Evolutionary conservation across 441 rosid species (phyloP).

Genomic region (Flueggea neowawraea): DNA sequence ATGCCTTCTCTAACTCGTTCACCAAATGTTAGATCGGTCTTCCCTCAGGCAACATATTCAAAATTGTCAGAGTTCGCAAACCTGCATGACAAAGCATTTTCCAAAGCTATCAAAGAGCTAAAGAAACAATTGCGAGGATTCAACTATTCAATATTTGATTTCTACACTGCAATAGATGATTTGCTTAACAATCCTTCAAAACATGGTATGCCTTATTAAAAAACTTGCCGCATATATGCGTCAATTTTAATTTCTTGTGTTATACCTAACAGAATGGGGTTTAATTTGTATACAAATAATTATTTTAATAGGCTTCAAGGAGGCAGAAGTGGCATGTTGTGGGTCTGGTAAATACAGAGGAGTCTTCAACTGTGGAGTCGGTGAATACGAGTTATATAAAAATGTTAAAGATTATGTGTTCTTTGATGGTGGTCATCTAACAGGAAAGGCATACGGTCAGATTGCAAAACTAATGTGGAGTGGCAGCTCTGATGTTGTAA

Average conservation of each 20-base stretch:
- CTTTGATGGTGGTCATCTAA: conserved; percentile 12
- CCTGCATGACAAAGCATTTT: conserved; percentile 16
- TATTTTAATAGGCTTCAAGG: too few species aligned
- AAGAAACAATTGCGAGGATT: conserved; percentile 14
- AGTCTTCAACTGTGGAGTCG: conserved; percentile 15
- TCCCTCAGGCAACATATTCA: background rate
- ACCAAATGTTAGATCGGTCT: conserved; percentile 4
- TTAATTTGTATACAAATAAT: too few species aligned
- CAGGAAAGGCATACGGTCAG: conserved; percentile 4
- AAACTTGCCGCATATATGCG: too few species aligned
- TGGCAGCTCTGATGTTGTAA: background rate
- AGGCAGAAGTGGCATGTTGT: conserved; percentile 15
- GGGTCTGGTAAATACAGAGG: conserved; percentile 21
- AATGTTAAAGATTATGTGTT: conserved; percentile 12
- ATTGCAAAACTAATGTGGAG: conserved; percentile 12
- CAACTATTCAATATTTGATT: conserved; percentile 11
- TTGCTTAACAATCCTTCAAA: too few species aligned
- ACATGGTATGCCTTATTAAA: too few species aligned
- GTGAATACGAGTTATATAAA: conserved; percentile 8
- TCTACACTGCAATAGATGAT: background rate
- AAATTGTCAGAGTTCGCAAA: conserved; percentile 2
- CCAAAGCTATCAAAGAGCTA: conserved; percentile 5
- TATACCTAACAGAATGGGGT: too few species aligned
- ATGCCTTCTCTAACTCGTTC: conserved; percentile 2
- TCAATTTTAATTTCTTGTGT: too few species aligned